These are phyloP conservation scores for Exophiala dermatitidis DNA, from an alignment of 2,329 filamentous ascomycete species.

Conservation along the genomic window DNA sequence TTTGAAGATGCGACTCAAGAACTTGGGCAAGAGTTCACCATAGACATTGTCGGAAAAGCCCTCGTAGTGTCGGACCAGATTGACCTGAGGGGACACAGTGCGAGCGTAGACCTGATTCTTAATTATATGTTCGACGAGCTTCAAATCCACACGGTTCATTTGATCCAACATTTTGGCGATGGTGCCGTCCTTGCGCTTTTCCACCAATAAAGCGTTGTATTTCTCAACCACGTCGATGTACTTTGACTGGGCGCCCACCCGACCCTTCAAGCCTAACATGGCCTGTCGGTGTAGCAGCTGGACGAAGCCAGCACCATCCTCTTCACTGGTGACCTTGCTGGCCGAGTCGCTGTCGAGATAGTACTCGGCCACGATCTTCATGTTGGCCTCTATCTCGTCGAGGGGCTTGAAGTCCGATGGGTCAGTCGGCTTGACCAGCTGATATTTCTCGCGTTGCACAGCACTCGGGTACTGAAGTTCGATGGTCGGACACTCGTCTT, in stretches of 20 bases:
- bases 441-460: conserved; percentile 61
- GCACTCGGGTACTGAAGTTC: conserved; percentile 78
- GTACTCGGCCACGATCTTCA: conserved; percentile 62
- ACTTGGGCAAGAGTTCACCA: conserved; percentile 79
- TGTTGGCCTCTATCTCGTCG: conserved; percentile 63
- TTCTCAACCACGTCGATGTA: conserved; percentile 66
- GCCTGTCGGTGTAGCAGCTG: conserved; percentile 70
- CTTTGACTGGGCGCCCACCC: conserved; percentile 45
- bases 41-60: conserved; percentile 92
- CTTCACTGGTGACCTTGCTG: conserved; percentile 61
- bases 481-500: conserved; percentile 43
- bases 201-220: conserved; percentile 67
- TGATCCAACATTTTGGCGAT: conserved; percentile 65
- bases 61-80: conserved; percentile 75
- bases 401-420: conserved; percentile 58
- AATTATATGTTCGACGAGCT: conserved; percentile 71
- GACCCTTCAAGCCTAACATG: conserved; percentile 51
- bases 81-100: conserved; percentile 82
- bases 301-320: conserved; percentile 57
- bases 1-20: conserved; percentile 74
- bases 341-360: conserved; percentile 69
- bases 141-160: conserved; percentile 61
- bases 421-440: conserved; percentile 70
- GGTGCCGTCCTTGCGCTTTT: conserved; percentile 60
- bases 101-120: conserved; percentile 76